Evolutionary conservation across 768 basidiomycete species (phyloP).

Genomic region (Arthromyces matolae): DNA sequence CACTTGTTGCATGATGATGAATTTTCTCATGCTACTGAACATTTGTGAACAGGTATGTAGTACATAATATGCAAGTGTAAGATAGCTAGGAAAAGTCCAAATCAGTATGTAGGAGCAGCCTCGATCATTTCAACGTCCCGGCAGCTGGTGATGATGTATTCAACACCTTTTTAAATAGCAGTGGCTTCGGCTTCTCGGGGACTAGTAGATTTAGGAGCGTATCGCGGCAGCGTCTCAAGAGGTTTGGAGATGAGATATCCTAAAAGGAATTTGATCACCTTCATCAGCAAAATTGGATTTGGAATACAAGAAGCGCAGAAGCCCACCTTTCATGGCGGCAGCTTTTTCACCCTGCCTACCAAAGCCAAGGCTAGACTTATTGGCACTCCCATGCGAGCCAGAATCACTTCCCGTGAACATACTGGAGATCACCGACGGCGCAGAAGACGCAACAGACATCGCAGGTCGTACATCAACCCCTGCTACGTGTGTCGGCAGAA

Average conservation of each 20-base stretch:
- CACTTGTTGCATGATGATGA: too few species aligned
- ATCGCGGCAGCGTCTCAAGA: conserved; percentile 58
- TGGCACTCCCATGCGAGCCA: conserved; percentile 11
- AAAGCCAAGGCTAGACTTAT: conserved; percentile 65
- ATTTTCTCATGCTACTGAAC: too few species aligned
- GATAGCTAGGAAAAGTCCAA: neutral
- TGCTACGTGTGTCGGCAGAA: conserved; percentile 49
- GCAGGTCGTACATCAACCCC: conserved; percentile 33
- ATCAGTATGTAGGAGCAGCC: neutral
- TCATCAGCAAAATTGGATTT: neutral
- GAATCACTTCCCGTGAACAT: conserved; percentile 21
- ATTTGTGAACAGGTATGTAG: too few species aligned
- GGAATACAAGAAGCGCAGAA: neutral
- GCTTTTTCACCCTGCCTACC: conserved; percentile 76
- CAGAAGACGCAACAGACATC: conserved; percentile 24
- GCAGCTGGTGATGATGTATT: neutral
- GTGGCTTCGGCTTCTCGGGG: conserved; percentile 10
- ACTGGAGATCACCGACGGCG: conserved; percentile 30
- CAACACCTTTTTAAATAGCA: neutral
- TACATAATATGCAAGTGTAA: too few species aligned
- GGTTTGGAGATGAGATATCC: conserved; percentile 61
- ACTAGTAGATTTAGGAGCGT: conserved; percentile 36
- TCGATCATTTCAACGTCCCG: neutral
- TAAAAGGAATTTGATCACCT: conserved; percentile 15
- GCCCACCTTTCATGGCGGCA: conserved; percentile 55